Percentiles rank a stretch among this genome's conserved stretches.
Conservation (phyloP, 139 green algal genomes). For the Micromonas commoda region DNA sequence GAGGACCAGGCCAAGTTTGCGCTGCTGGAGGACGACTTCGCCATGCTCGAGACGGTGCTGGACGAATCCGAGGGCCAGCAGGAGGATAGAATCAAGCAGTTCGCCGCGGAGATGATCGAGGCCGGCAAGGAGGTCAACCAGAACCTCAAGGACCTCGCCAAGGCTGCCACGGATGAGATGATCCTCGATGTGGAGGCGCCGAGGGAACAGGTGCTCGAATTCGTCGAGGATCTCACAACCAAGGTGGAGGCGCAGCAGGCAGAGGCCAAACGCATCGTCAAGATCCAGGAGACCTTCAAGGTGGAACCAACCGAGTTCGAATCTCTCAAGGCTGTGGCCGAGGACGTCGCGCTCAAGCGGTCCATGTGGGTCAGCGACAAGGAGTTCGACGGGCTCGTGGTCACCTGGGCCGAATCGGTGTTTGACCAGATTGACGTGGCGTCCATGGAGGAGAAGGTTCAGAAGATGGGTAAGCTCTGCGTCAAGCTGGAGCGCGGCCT, state of each 20-base stretch:
- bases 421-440: conserved; percentile 58
- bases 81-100: conserved; percentile 61
- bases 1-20: conserved; percentile 65
- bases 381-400: conserved; percentile 52
- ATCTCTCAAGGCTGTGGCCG: conserved; percentile 45
- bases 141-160: conserved; percentile 51
- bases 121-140: conserved; percentile 51
- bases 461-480: conserved; percentile 48
- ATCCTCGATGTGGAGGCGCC: conserved; percentile 50
- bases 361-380: conserved; percentile 52
- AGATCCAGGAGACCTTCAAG: conserved; percentile 67
- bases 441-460: conserved; percentile 59
- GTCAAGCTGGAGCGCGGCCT: conserved; percentile 63
- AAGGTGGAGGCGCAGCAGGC: conserved; percentile 39
- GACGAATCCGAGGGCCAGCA: conserved; percentile 57
- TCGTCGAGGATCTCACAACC: conserved; percentile 20
- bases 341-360: conserved; percentile 67
- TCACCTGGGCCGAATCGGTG: conserved; percentile 41
- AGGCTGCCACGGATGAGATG: conserved; percentile 62
- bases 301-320: conserved; percentile 44
- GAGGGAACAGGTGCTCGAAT: conserved; percentile 24
- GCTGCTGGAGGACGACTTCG: conserved; percentile 59
- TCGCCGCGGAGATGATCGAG: conserved; percentile 53
- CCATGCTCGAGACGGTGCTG: conserved; percentile 51
- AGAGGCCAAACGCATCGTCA: conserved; percentile 53